phyloP scores from a whole-genome alignment of 169 alveolate species.

The Plasmodium gaboni region DNA sequence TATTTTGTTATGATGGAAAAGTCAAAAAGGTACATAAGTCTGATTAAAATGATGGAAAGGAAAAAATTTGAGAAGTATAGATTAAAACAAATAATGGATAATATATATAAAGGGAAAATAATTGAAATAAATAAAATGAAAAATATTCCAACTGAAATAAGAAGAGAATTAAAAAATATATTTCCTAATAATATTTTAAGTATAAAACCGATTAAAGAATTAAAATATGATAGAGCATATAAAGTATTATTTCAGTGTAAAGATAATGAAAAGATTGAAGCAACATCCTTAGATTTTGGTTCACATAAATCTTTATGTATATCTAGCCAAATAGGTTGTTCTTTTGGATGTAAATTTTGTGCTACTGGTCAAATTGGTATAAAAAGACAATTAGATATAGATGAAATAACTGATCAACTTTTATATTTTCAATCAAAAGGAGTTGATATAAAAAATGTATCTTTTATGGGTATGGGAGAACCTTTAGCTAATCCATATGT shows the following conservation, averaged over 20 bases:
- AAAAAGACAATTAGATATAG: conserved; percentile 88
- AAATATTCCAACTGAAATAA: conserved; percentile 81
- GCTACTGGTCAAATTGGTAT: conserved; percentile 92
- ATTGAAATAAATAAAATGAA: conserved; percentile 79
- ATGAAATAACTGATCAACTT: conserved; percentile 90
- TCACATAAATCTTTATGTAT: conserved; percentile 89
- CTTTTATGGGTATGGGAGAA: conserved; percentile 94
- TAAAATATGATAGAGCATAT: conserved; percentile 85
- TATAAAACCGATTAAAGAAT: conserved; percentile 77
- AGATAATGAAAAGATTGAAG: conserved; percentile 88
- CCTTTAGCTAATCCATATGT: conserved; percentile 92
- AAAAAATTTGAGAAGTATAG: conserved; percentile 78
- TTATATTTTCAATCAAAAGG: conserved; percentile 86
- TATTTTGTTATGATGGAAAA: conserved; percentile 37
- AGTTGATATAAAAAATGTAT: conserved; percentile 84
- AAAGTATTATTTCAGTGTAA: conserved; percentile 86
- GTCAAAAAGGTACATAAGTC: conserved; percentile 33
- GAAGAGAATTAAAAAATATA: conserved; percentile 78
- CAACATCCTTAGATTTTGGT: conserved; percentile 86
- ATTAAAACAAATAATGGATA: conserved; percentile 79
- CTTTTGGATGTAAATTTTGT: conserved; percentile 89
- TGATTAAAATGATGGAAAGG: conserved; percentile 32
- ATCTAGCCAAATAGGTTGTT: conserved; percentile 91
- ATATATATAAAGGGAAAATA: conserved; percentile 81
- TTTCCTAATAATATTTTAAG: conserved; percentile 79